Conservation (phyloP, 257 asterid species). For the Galeopsis tetrahit region DNA sequence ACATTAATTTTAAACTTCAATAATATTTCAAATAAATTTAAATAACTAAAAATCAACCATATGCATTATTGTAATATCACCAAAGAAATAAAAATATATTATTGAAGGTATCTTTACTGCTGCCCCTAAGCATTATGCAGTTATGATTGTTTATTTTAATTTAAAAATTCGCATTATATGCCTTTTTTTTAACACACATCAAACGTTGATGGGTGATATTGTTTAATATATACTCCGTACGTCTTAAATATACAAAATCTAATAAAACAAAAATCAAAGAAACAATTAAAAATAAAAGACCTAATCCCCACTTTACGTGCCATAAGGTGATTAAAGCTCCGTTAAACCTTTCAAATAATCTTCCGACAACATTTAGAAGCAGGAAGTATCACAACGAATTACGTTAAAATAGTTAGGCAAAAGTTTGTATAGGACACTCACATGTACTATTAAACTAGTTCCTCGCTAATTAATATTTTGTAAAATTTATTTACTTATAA, state of each 20-base stretch:
- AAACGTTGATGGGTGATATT: not conserved
- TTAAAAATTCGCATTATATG: not conserved
- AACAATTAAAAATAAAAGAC: not conserved
- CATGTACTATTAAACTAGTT: too few species aligned
- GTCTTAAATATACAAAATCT: not conserved
- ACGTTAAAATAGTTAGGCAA: not conserved
- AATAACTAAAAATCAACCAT: too few species aligned
- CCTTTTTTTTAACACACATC: not conserved
- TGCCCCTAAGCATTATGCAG: not conserved
- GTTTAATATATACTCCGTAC: too few species aligned
- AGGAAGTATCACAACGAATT: not conserved
- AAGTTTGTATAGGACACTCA: too few species aligned
- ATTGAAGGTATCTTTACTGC: not conserved
- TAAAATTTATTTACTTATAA: too few species aligned
- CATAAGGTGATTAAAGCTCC: not conserved
- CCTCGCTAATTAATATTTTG: too few species aligned
- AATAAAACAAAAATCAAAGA: not conserved
- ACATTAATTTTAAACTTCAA: too few species aligned
- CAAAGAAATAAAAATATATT: not conserved
- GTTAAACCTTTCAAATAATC: not conserved
- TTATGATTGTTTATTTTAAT: too few species aligned
- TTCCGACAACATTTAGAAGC: not conserved
- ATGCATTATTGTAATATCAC: not conserved
- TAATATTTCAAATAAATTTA: too few species aligned
- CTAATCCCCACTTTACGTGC: not conserved